A percentile compares a stretch with the other conserved stretches of the same genome.
Conservation (phyloP, 2,329 filamentous ascomycete genomes). For the Endoconidiophora polonica region DNA sequence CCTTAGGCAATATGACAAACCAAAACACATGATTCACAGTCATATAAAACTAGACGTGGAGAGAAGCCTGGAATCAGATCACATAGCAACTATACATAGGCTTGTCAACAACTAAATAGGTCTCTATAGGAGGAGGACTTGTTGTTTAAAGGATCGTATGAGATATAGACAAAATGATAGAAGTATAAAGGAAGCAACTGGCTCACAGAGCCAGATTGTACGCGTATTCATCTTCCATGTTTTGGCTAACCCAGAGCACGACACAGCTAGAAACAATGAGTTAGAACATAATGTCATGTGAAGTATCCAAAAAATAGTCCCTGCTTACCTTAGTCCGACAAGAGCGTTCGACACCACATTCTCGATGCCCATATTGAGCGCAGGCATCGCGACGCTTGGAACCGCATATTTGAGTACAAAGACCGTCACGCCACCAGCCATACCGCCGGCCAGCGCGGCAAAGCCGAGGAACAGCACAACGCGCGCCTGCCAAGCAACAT, state of each 20-base stretch:
- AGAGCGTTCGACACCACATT: slow-evolving; percentile 49
- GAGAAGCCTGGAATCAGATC: too few species aligned
- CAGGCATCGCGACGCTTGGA: slow-evolving; percentile 38
- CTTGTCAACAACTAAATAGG: too few species aligned
- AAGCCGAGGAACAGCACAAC: slow-evolving; percentile 53
- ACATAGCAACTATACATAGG: too few species aligned
- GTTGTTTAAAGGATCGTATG: not conserved
- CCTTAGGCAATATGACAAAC: too few species aligned
- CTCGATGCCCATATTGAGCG: slow-evolving; percentile 46
- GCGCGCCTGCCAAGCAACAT: slow-evolving; percentile 51
- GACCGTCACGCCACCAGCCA: slow-evolving; percentile 53
- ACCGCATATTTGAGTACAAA: slow-evolving; percentile 50
- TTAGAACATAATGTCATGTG: not conserved
- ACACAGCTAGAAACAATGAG: slow-evolving; percentile 31
- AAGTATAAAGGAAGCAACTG: slow-evolving; percentile 3
- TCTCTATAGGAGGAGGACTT: not conserved
- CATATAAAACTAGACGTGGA: too few species aligned
- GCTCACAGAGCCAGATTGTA: slow-evolving; percentile 47
- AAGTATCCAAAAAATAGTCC: not conserved
- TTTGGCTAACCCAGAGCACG: slow-evolving; percentile 52
- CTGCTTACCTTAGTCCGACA: slow-evolving; percentile 40
- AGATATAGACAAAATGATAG: not conserved
- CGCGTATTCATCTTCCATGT: slow-evolving; percentile 56
- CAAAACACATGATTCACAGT: too few species aligned
- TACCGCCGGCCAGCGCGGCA: slow-evolving; percentile 46